Conservation (phyloP, 2,329 filamentous ascomycete species). For the Alternaria arbusti region DNA sequence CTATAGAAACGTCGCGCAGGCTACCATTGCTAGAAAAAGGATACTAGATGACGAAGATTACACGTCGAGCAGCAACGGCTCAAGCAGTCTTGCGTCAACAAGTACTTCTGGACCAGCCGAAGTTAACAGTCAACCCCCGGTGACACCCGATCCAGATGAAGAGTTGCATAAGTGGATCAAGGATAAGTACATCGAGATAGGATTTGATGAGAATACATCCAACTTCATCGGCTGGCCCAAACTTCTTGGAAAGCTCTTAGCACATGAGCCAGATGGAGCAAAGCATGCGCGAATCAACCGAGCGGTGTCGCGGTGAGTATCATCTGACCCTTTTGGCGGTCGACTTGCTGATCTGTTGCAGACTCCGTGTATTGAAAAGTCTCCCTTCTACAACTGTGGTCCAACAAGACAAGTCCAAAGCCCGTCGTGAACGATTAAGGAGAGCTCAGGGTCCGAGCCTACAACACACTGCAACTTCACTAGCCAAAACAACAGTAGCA, state of each 20-base stretch:
- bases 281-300: not conserved
- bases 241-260: not conserved
- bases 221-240: not conserved
- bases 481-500: not conserved
- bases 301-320: too few species aligned
- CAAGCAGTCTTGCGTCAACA: not conserved
- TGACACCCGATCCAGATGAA: not conserved
- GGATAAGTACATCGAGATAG: not conserved
- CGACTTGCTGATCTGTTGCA: not conserved
- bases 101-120: not conserved
- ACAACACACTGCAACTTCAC: not conserved
- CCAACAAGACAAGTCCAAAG: not conserved
- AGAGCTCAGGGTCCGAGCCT: not conserved
- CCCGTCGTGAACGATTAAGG: not conserved
- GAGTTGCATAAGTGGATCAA: not conserved
- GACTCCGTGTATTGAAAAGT: not conserved
- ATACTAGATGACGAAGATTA: not conserved
- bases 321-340: too few species aligned
- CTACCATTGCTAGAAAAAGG: not conserved
- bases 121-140: not conserved
- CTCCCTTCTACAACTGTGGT: not conserved
- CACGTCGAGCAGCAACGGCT: not conserved
- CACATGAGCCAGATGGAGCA: not conserved
- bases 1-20: not conserved
- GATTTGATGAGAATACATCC: not conserved